Evolutionary conservation across 1,139 yeast genomes (phyloP), one percentile per base, ranked within the genome.

Genomic region (Candida labiduridarum): DNA sequence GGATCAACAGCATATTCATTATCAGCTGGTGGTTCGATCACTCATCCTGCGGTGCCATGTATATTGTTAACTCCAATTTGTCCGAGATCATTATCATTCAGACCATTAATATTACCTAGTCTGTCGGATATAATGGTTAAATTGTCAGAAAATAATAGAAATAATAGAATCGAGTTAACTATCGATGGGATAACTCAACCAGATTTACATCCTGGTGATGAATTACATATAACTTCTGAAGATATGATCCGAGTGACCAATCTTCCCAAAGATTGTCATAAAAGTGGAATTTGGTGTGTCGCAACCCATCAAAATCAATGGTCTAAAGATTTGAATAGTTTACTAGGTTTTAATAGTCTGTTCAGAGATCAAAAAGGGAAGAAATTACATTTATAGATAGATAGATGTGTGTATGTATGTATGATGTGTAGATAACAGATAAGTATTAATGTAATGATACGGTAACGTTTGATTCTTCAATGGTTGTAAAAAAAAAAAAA

Each of bases 1-100:
- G 98, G 98, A 0, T 89, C 96, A 8, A 92, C 98, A 0, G 97
- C 97, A 0, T 92, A 92, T 65, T 89, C 96, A 0, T 72, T 92
- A 46, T 83, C 91, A 27, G 83, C 96, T 1, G 97, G 98, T 8
- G 97, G 98, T 1, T 84, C 96, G 10, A 92, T 92, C 51, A 94
- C 89, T 1, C 96, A 92, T 57, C 97, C 98, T 0, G 72, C 85
- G 46, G 96, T 92, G 3, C 87, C 91, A 14, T 87, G 96, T 53
- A 85, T 90, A 8, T 69, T 91, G 49, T 69, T 91, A 36, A 89
- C 97, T 0, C 97, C 97, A 7, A 89, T 92, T 45, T 91, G 97
- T 62, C 91, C 98, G 3, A 72, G 97, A 52, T 88, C 96, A 18
- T 72, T 92, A 35, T 87, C 95, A 25, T 92, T 91, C 65, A 72